Evolutionary conservation across 208 protist species (phyloP).

Genomic region (Trypanosoma conorhini): DNA sequence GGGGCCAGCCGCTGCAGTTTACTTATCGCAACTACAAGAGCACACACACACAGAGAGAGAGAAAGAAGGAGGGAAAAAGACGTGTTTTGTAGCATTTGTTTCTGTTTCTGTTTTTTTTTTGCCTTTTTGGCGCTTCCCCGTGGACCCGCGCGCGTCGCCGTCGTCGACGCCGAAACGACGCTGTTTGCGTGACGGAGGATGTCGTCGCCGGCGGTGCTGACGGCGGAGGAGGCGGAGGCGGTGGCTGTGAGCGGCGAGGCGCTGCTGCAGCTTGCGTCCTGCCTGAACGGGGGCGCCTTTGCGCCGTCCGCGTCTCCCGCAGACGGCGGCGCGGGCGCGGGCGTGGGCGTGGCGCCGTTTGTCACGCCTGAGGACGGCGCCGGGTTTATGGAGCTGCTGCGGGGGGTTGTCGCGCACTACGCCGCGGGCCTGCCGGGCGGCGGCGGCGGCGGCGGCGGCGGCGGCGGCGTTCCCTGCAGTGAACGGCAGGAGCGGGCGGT

Average conservation of each 20-base stretch:
- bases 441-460: not conserved
- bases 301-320: not conserved
- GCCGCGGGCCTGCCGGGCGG: not conserved
- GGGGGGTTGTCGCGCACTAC: conserved; percentile 7
- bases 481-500: not conserved
- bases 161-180: not conserved
- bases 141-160: too few species aligned
- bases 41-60: too few species aligned
- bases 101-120: too few species aligned
- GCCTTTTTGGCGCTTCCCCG: too few species aligned
- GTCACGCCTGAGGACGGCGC: conserved; percentile 9
- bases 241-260: conserved; percentile 8
- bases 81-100: too few species aligned
- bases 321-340: not conserved
- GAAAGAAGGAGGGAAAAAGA: too few species aligned
- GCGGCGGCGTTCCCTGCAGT: not conserved
- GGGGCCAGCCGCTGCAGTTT: too few species aligned
- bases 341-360: not conserved
- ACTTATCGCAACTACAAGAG: too few species aligned
- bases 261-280: conserved; percentile 12
- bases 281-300: conserved; percentile 15
- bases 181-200: not conserved
- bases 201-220: not conserved
- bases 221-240: conserved; percentile 13
- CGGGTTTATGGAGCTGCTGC: conserved; percentile 12